Conservation (phyloP, 192 early-diverging fungal genomes). For the Rhizoclosmatium globosum region DNA sequence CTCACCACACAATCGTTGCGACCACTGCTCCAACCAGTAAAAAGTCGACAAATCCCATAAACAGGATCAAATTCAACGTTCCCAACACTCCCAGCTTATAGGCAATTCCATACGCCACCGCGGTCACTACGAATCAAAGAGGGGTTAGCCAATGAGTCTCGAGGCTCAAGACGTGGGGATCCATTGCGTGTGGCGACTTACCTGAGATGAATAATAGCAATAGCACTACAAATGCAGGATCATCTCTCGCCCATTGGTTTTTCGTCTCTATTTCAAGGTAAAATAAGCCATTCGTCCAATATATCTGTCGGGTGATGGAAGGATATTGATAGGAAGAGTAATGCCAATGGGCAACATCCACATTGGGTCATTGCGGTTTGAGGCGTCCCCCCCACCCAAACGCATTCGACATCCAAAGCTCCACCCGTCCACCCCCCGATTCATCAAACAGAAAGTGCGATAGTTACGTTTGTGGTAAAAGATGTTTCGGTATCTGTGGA, state of each 20-base stretch:
- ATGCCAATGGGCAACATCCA: too few relatives aligned
- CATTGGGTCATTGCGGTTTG: too few relatives aligned
- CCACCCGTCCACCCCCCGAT: not conserved
- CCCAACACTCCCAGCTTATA: constrained; percentile 74
- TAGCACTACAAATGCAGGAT: constrained; percentile 92
- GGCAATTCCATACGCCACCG: constrained; percentile 82
- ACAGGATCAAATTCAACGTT: constrained; percentile 76
- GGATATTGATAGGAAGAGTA: too few relatives aligned
- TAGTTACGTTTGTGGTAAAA: constrained; percentile 93
- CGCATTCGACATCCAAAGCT: not conserved
- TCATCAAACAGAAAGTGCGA: not conserved
- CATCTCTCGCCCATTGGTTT: constrained; percentile 97
- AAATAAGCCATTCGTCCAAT: constrained; percentile 26
- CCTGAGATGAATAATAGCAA: constrained; percentile 69
- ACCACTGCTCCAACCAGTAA: constrained; percentile 74
- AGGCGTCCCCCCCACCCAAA: too few relatives aligned
- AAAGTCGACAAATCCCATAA: constrained; percentile 87
- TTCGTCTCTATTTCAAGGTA: constrained; percentile 80
- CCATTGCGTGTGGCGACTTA: constrained; percentile 45
- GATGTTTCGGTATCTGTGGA: constrained; percentile 86
- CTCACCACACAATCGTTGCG: constrained; percentile 78
- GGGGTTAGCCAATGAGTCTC: not conserved
- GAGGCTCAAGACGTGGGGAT: not conserved
- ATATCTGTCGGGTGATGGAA: not conserved
- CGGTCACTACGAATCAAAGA: constrained; percentile 65